These are phyloP conservation scores for Thalassiosira hispida DNA, from an alignment of 352 stramenopile species.

Conservation along the genomic window DNA sequence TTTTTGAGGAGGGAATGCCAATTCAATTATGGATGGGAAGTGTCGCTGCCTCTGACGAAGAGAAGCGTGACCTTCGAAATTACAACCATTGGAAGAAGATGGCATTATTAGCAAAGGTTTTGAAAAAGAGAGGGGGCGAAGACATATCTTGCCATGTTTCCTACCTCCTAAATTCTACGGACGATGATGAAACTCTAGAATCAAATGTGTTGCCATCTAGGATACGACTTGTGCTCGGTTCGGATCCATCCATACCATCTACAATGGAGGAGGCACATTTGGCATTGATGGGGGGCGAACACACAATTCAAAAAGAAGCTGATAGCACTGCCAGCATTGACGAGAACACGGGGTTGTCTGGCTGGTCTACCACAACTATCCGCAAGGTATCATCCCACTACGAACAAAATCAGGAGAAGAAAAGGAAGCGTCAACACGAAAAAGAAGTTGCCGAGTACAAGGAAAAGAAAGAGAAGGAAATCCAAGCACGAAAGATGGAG, in stretches of 20 bases:
- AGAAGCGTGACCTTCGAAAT: constrained; percentile 60
- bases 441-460: constrained; percentile 46
- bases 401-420: constrained; percentile 70
- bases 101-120: constrained; percentile 57
- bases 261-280: constrained; percentile 76
- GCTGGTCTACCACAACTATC: constrained; percentile 68
- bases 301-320: constrained; percentile 35
- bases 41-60: constrained; percentile 30
- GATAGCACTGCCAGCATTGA: constrained; percentile 43
- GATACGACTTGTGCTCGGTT: constrained; percentile 70
- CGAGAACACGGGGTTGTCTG: constrained; percentile 73
- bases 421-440: constrained; percentile 47
- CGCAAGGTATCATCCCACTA: constrained; percentile 66
- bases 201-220: constrained; percentile 58
- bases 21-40: constrained; percentile 79
- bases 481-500: constrained; percentile 67
- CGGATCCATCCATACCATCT: constrained; percentile 66
- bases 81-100: constrained; percentile 73
- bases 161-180: constrained; percentile 57
- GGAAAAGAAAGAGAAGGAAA: constrained; percentile 51
- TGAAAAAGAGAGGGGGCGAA: constrained; percentile 9
- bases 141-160: constrained; percentile 55
- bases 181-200: constrained; percentile 77
- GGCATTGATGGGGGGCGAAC: constrained; percentile 67
- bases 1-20: constrained; percentile 79